Conservation (phyloP, 768 basidiomycete genomes). For the Tulasnella sp. region DNA sequence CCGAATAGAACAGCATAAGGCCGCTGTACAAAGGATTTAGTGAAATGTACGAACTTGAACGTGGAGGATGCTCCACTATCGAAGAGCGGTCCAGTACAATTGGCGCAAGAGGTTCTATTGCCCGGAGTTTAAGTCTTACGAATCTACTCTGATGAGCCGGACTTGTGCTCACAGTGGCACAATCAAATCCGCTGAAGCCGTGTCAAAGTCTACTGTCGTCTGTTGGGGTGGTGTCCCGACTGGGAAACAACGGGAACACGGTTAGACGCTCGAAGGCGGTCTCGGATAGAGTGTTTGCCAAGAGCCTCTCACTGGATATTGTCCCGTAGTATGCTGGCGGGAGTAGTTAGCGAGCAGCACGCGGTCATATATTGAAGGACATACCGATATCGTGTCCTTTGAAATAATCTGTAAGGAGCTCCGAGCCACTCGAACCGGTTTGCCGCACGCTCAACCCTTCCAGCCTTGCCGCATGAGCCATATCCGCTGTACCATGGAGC, state of each 20-base stretch:
- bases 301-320: background rate
- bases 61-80: background rate
- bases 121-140: background rate
- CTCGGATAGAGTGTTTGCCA: background rate
- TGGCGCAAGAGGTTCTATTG: background rate
- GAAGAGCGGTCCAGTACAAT: background rate
- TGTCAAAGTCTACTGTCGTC: background rate
- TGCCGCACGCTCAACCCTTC: background rate
- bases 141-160: background rate
- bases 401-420: background rate
- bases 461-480: no score
- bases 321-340: background rate
- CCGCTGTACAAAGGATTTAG: background rate
- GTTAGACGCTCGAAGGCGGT: background rate
- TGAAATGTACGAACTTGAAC: background rate
- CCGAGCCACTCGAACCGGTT: background rate
- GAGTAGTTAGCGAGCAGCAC: background rate
- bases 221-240: slow-evolving; percentile 7
- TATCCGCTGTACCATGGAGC: no score
- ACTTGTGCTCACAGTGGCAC: background rate
- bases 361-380: background rate
- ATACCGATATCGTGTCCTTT: background rate
- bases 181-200: background rate
- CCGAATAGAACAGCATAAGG: background rate
- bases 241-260: background rate